Evolutionary conservation across 2,329 filamentous ascomycete species (phyloP).

Genomic region (Botrytis fragariae): DNA sequence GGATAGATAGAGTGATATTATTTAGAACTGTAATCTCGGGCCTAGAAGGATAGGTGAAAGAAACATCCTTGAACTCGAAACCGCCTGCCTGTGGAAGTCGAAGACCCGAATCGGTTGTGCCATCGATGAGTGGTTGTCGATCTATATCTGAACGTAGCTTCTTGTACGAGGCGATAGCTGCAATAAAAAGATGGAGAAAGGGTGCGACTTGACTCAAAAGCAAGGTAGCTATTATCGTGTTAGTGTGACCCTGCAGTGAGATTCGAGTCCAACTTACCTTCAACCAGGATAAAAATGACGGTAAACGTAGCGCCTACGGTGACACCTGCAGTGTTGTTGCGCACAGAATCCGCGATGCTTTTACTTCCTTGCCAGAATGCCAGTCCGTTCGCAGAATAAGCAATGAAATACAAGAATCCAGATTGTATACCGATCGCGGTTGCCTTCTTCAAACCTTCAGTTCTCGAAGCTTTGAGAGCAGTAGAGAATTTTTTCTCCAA

Average conservation of each 20-base stretch:
- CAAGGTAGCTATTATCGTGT: constrained; percentile 42
- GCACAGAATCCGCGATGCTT: constrained; percentile 44
- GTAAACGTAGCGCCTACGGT: constrained; percentile 45
- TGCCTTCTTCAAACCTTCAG: constrained; percentile 50
- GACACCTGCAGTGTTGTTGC: constrained; percentile 18
- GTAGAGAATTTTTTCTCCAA: constrained; percentile 50
- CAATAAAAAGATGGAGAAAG: constrained; percentile 58
- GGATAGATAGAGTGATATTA: constrained; percentile 35
- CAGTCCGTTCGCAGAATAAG: constrained; percentile 51
- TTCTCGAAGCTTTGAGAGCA: constrained; percentile 44
- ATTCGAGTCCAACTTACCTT: constrained; percentile 41
- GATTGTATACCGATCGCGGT: constrained; percentile 48
- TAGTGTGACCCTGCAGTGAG: neutral
- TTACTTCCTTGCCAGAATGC: constrained; percentile 59
- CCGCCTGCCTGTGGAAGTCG: constrained; percentile 20
- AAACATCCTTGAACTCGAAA: constrained; percentile 14
- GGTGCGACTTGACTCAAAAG: constrained; percentile 62
- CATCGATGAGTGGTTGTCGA: constrained; percentile 28
- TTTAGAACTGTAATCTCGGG: constrained; percentile 36
- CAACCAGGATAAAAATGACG: constrained; percentile 52
- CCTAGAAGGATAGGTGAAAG: constrained; percentile 36
- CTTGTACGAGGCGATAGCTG: constrained; percentile 56
- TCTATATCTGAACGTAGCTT: constrained; percentile 45
- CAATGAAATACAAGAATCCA: constrained; percentile 42
- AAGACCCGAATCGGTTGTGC: constrained; percentile 22